These are phyloP conservation scores for Vicia faba DNA, from an alignment of 306 rosid species.

Conservation along the genomic window DNA sequence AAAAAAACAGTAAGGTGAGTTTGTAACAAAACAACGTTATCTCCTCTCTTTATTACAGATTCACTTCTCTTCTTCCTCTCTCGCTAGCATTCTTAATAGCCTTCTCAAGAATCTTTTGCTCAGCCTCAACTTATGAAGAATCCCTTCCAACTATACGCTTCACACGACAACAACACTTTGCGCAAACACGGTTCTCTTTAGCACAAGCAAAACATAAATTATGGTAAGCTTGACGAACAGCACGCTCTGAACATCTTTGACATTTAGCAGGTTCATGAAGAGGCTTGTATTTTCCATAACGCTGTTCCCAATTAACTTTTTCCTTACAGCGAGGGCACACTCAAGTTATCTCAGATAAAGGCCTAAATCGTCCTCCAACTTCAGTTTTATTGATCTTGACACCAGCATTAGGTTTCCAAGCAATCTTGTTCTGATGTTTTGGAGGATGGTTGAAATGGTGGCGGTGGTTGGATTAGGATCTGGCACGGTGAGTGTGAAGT, in stretches of 20 bases:
- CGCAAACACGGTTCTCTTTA: constrained; percentile 83
- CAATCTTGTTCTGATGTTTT: constrained; percentile 74
- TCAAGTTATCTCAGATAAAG: constrained; percentile 73
- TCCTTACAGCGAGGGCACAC: constrained; percentile 89
- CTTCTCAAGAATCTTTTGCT: constrained; percentile 86
- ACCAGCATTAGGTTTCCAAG: constrained; percentile 91
- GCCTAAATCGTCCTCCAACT: constrained; percentile 82
- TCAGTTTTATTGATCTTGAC: constrained; percentile 87
- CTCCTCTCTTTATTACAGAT: too few species aligned
- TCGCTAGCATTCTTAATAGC: constrained; percentile 84
- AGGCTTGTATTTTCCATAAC: constrained; percentile 84
- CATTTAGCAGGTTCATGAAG: constrained; percentile 84
- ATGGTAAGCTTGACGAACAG: constrained; percentile 90
- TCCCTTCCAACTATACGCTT: constrained; percentile 81
- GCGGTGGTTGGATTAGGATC: too few species aligned
- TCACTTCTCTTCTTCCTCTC: constrained; percentile 81
- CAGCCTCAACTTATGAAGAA: constrained; percentile 76
- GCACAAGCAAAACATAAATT: too few species aligned
- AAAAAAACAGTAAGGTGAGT: too few species aligned
- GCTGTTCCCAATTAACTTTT: constrained; percentile 90
- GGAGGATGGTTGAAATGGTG: too few species aligned
- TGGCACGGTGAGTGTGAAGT: too few species aligned
- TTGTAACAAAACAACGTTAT: too few species aligned
- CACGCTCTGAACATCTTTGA: constrained; percentile 75
- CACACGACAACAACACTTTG: constrained; percentile 73